A percentile compares a stretch with the other conserved stretches of the same genome.
Evolutionary conservation across 2,329 filamentous ascomycete species (phyloP).

Genomic region (Trichoderma guizhouense): DNA sequence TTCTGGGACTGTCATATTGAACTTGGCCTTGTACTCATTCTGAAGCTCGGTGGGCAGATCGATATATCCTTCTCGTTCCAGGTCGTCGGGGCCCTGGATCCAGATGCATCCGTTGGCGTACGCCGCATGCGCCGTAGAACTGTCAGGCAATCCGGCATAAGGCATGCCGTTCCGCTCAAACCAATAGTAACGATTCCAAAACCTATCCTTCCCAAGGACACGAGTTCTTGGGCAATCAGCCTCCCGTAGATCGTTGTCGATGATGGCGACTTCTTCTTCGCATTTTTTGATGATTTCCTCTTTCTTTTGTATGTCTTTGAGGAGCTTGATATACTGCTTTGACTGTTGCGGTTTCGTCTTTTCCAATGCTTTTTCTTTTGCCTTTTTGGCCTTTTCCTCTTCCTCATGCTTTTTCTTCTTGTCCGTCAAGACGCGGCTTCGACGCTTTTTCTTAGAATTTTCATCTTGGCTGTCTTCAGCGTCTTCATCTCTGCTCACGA

Average conservation of each 20-base stretch:
- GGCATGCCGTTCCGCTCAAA: constrained; percentile 99
- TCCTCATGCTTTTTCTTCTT: constrained; percentile 75
- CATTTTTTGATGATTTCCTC: constrained; percentile 75
- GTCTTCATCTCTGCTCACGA: constrained; percentile 54
- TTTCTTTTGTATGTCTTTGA: constrained; percentile 86
- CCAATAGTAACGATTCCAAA: constrained; percentile 99
- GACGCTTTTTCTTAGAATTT: constrained; percentile 50
- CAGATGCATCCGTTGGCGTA: constrained; percentile 95
- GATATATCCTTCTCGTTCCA: constrained; percentile 83
- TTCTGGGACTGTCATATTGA: constrained; percentile 79
- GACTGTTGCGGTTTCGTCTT: constrained; percentile 72
- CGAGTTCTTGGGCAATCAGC: constrained; percentile 89
- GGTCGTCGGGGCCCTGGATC: constrained; percentile 91
- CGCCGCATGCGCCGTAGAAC: constrained; percentile 79
- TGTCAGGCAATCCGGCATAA: constrained; percentile 80
- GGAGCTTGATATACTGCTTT: constrained; percentile 81
- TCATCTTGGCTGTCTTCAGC: constrained; percentile 70
- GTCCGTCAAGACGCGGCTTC: constrained; percentile 57
- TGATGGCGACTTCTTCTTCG: constrained; percentile 78
- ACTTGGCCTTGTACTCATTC: constrained; percentile 71
- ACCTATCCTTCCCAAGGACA: constrained; percentile 87
- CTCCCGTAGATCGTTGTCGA: constrained; percentile 91
- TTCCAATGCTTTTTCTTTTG: constrained; percentile 66
- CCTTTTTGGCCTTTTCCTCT: constrained; percentile 68
- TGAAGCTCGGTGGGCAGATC: constrained; percentile 69